phyloP scores from a whole-genome alignment of 1,139 yeast species.

The Suhomyces atakaporum region DNA sequence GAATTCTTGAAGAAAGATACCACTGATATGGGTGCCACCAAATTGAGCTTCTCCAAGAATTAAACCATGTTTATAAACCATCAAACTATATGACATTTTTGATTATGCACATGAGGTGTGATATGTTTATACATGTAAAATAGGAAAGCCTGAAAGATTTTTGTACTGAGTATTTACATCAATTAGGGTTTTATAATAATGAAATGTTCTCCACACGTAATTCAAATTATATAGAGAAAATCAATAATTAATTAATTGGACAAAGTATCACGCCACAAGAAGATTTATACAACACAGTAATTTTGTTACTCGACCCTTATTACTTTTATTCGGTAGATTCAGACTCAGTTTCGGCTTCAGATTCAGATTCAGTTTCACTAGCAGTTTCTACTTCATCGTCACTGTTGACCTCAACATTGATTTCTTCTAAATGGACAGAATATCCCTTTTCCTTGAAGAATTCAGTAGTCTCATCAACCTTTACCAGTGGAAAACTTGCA shows the following conservation, averaged over 20 bases:
- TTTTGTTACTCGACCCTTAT: not conserved
- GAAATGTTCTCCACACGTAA: too few species aligned
- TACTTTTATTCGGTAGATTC: slow-evolving; percentile 7
- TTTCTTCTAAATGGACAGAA: slow-evolving; percentile 56
- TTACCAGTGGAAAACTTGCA: slow-evolving; percentile 72
- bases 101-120: too few species aligned
- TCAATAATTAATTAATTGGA: too few species aligned
- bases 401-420: slow-evolving; percentile 25
- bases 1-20: slow-evolving; percentile 29
- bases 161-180: too few species aligned
- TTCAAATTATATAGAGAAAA: too few species aligned
- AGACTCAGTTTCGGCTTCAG: slow-evolving; percentile 11
- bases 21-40: slow-evolving; percentile 15
- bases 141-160: too few species aligned
- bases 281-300: too few species aligned
- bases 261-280: too few species aligned
- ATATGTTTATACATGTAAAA: too few species aligned
- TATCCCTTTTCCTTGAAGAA: slow-evolving; percentile 62
- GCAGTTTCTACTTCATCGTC: slow-evolving; percentile 24
- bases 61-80: not conserved
- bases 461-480: slow-evolving; percentile 46
- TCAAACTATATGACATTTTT: not conserved
- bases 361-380: slow-evolving; percentile 14
- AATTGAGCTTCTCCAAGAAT: slow-evolving; percentile 9
- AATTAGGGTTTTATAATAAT: too few species aligned